Base-by-base conservation (phyloP, 1,284 basidiomycete species). In the Ganoderma resinaceum region DNA sequence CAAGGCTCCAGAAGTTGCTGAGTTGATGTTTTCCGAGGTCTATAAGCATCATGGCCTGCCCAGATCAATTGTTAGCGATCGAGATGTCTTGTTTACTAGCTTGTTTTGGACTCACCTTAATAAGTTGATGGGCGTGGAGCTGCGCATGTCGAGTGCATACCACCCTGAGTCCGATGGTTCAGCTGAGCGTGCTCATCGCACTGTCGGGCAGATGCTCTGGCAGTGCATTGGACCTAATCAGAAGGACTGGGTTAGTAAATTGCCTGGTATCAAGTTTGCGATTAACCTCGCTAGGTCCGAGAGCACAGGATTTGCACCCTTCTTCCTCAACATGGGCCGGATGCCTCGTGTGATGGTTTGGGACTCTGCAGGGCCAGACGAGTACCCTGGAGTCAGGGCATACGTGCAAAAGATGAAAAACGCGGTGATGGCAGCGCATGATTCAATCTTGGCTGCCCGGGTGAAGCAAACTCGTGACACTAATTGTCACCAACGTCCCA, bases 31-130 rank as follows among this genome's bases (percentile, higher is more conserved):
- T 49, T 73, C 78, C 5, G 43, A 75, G 7, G 73, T 85, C 0
- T 80, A 82, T 42, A 79, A 78, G 49, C 76, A 81, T 8, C 81
- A 85, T 66, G 83, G 85, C 0, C 35, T 85, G 3, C 84, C 81
- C 0, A 71, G 73, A 9, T 57, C 61, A 0, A 84, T 88, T 29
- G 73, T 85, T 0, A 80, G 79, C 33, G 80, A 86, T 67, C 73
- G 82, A 3, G 83, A 86, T 65, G 67, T 76, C 0, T 66, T 81
- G n/a, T 87, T 86, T 68, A 85, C 82, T 0, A 76, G 78, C 53
- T 59, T 65, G 31, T 81, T 86, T 69, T 87, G 84, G 84, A 75
- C 73, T 18, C 63, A 78, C 16, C 63, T 85, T 0, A 72, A 82
- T 62, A 42, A 70, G 23, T 69, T 83, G 1, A 70, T 82, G 0